A percentile compares a stretch with the other conserved stretches of the same genome.
phyloP scores from a whole-genome alignment of 352 stramenopile species.

The Bremia lactucae region DNA sequence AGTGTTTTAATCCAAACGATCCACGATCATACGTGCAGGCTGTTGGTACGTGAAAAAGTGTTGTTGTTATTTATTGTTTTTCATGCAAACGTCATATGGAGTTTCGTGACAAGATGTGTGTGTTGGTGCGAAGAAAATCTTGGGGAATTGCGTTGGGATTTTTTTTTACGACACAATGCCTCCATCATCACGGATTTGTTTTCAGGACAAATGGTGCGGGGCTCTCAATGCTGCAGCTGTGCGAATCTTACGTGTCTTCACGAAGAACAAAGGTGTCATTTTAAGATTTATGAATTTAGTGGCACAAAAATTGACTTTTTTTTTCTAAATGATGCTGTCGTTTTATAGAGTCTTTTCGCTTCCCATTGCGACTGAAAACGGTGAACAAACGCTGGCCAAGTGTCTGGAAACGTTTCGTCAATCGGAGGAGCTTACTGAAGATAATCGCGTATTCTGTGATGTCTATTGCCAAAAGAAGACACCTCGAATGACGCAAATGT shows the following conservation, averaged over 20 bases:
- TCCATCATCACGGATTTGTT: conserved; percentile 69
- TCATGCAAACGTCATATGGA: not conserved
- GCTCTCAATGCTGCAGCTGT: conserved; percentile 68
- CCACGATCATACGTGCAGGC: conserved; percentile 46
- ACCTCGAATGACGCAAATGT: conserved; percentile 53
- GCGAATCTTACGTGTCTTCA: conserved; percentile 59
- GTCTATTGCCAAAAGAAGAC: conserved; percentile 56
- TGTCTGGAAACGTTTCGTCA: conserved; percentile 44
- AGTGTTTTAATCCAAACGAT: conserved; percentile 25
- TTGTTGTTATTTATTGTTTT: not conserved
- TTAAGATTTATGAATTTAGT: not conserved
- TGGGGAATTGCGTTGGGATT: conserved; percentile 43
- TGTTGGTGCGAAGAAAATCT: conserved; percentile 28
- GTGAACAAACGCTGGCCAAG: conserved; percentile 30
- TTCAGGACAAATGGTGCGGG: conserved; percentile 61
- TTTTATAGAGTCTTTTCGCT: conserved; percentile 58
- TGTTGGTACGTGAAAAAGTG: conserved; percentile 34
- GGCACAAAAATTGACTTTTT: no score
- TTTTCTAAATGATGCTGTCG: no score
- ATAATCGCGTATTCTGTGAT: conserved; percentile 67
- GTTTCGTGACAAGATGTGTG: conserved; percentile 1
- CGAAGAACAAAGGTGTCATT: conserved; percentile 34
- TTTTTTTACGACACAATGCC: conserved; percentile 43
- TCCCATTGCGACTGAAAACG: conserved; percentile 29
- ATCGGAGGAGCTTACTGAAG: conserved; percentile 45